phyloP scores from a whole-genome alignment of 257 asterid species.

The Penstemon barbatus region DNA sequence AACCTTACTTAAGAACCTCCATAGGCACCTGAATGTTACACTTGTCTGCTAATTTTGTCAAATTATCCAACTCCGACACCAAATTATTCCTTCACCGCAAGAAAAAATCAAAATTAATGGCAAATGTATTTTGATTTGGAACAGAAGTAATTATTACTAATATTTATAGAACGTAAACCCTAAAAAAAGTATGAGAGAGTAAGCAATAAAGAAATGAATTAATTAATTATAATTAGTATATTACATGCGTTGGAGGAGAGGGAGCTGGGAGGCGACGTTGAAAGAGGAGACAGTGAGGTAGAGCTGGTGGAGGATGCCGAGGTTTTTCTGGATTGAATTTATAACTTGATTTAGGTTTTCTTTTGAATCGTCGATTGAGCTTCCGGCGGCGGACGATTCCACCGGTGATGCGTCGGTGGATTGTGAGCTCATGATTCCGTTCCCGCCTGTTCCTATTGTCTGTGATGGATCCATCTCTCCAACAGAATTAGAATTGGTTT shows the following conservation, averaged over 20 bases:
- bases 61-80: conserved; percentile 80
- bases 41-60: conserved; percentile 76
- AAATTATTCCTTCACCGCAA: conserved; percentile 60
- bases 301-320: conserved; percentile 64
- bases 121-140: not conserved
- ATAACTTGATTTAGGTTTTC: conserved; percentile 63
- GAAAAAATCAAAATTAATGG: not conserved
- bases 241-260: conserved; percentile 80
- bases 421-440: conserved; percentile 43
- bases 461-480: conserved; percentile 28
- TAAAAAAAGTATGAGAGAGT: not conserved
- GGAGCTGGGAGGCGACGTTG: conserved; percentile 58
- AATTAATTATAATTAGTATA: not conserved
- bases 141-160: not conserved
- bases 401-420: conserved; percentile 57
- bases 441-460: conserved; percentile 31
- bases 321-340: conserved; percentile 72
- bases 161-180: not conserved
- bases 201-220: not conserved
- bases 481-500: too few species aligned
- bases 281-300: conserved; percentile 59
- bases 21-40: conserved; percentile 82
- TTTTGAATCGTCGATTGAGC: conserved; percentile 56
- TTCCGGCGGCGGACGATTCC: conserved; percentile 55
- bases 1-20: conserved; percentile 75